Base-by-base conservation (phyloP, 257 asterid species). In the Nemophila menziesii region DNA sequence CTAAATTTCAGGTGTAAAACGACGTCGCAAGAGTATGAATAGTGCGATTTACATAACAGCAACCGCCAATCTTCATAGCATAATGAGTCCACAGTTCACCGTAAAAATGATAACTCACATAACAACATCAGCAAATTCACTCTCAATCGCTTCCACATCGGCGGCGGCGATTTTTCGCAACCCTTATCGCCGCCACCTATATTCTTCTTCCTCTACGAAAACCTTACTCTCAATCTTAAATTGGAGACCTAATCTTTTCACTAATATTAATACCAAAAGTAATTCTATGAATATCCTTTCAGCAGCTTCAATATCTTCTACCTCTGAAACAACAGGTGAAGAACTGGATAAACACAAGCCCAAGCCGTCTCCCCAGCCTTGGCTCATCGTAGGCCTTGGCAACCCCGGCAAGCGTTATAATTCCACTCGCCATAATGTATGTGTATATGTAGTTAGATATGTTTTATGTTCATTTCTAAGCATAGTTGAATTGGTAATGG, bases 301-400 rank as follows among this genome's bases (percentile, higher is more conserved):
- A 18, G 3, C 46, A 17, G 20, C 16, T 18, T 16, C 74, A 5
- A 47, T 49, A 9, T 4, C 42, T 20, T 20, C 72, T 11, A 15
- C 63, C 15, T 3, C 51, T 8, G 19, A 63, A 18, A 16, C 63
- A 27, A 17, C 58, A 7, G 40, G 43, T 0, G 69, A 61, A 14
- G 23, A 37, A 26, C 19, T 7, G 21, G 60, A 46, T 20, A 36
- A 56, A 36, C 48, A 56, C 20, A 49, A 21, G 54, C 58, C 57
- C 27, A 64, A 63, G 39, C 63, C 61, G 11, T 62, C 58, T 18
- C 67, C 61, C 22, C 78, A 78, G 62, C 93, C 97, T 2, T 85
- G 96, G 99, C 89, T 90, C 27, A 67, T 90, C 22, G 96, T 90
- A 33, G 99, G 99, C 44, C 94, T 90, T 33, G 99, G 96, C n/a